A percentile compares a stretch with the other conserved stretches of the same genome.
phyloP scores from a whole-genome alignment of 2,329 filamentous ascomycete species.

The Beauveria scarabaeidicola region DNA sequence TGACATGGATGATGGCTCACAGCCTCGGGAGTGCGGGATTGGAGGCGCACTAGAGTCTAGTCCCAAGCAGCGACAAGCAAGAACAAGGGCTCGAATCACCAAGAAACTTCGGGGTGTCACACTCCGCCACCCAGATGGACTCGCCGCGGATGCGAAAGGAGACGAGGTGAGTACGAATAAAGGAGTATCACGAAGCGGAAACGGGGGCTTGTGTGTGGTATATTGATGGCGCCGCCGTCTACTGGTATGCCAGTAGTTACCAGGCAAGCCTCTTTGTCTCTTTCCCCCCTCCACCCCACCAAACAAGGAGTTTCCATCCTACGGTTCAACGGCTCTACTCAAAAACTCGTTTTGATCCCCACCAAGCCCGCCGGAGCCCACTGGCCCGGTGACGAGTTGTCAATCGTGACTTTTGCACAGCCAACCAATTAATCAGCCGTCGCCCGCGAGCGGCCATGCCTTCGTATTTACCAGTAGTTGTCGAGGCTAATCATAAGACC shows the following conservation, averaged over 20 bases:
- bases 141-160: neutral
- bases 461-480: neutral
- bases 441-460: neutral
- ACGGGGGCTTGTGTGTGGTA: neutral
- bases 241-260: no score
- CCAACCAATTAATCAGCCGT: neutral
- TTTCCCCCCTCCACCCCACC: neutral
- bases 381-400: neutral
- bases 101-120: neutral
- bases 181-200: neutral
- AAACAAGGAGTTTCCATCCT: conserved; percentile 9
- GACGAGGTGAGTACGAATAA: no score
- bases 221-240: neutral
- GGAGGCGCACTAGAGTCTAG: no score
- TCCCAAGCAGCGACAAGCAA: no score
- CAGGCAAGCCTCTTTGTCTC: neutral
- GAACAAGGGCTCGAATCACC: no score
- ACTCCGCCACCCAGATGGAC: neutral
- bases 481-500: neutral
- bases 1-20: no score
- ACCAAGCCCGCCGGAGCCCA: neutral
- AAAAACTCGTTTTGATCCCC: neutral
- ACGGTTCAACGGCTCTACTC: neutral
- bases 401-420: no score
- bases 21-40: no score